Evolutionary conservation across 202 grass and related monocot genomes (phyloP).

Genomic region (Panicum virgatum): DNA sequence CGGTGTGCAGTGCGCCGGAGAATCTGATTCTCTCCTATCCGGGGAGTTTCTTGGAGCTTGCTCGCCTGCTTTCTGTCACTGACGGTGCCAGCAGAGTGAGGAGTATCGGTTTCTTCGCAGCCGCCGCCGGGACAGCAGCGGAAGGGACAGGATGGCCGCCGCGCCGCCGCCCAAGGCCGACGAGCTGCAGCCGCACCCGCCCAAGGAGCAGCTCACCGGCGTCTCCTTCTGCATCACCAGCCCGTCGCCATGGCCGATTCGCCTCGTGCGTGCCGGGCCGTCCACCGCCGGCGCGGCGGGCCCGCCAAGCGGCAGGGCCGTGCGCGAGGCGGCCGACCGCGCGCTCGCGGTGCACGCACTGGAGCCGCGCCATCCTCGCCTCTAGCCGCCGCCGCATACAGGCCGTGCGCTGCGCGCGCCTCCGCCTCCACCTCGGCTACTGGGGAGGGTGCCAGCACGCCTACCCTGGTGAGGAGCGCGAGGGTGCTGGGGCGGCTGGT

Average conservation of each 20-base stretch:
- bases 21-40: neutral
- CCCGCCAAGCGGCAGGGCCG: constrained; percentile 43
- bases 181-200: constrained; percentile 83
- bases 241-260: constrained; percentile 88
- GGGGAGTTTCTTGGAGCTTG: neutral
- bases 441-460: constrained; percentile 19
- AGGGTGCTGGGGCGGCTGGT: constrained; percentile 71
- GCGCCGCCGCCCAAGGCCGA: constrained; percentile 92
- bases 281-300: neutral
- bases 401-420: constrained; percentile 37
- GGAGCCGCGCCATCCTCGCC: constrained; percentile 89
- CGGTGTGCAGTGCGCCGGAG: neutral
- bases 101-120: constrained; percentile 5
- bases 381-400: constrained; percentile 48
- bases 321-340: constrained; percentile 86
- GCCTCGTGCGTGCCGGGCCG: constrained; percentile 47
- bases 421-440: neutral
- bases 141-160: constrained; percentile 53
- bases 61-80: neutral
- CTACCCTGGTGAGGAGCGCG: constrained; percentile 59
- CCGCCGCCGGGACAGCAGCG: neutral
- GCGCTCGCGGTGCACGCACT: constrained; percentile 74
- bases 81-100: neutral
- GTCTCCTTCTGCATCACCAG: constrained; percentile 94
- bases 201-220: constrained; percentile 82